These are phyloP conservation scores for Chrysoporthe deuterocubensis DNA, from an alignment of 2,329 filamentous ascomycete species.

Conservation along the genomic window DNA sequence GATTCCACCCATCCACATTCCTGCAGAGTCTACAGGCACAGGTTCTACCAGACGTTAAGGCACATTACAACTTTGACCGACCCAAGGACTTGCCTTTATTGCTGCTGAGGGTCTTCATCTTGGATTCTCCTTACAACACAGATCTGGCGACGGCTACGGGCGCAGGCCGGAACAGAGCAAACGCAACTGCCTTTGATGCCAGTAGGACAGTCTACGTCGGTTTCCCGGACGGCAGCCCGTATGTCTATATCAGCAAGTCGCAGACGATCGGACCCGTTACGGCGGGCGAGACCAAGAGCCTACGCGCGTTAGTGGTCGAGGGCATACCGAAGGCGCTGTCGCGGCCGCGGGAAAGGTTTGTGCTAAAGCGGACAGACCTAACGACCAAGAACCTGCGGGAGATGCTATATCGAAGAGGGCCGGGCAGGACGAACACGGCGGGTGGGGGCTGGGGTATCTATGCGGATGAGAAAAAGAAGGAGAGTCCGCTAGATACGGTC, in stretches of 20 bases:
- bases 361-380: constrained; percentile 69
- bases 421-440: constrained; percentile 71
- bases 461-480: constrained; percentile 61
- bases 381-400: constrained; percentile 73
- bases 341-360: constrained; percentile 71
- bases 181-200: constrained; percentile 57
- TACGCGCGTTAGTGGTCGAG: constrained; percentile 74
- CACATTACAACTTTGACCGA: constrained; percentile 80
- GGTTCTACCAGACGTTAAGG: constrained; percentile 78
- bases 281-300: constrained; percentile 60
- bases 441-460: constrained; percentile 83
- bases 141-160: constrained; percentile 49
- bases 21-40: constrained; percentile 75
- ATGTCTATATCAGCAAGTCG: constrained; percentile 68
- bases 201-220: constrained; percentile 78
- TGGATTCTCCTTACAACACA: constrained; percentile 80
- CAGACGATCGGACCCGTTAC: constrained; percentile 47
- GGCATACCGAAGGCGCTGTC: constrained; percentile 84
- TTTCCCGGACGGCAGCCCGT: constrained; percentile 79
- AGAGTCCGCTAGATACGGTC: constrained; percentile 59
- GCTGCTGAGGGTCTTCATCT: constrained; percentile 76
- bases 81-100: constrained; percentile 70
- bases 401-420: constrained; percentile 70
- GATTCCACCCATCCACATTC: constrained; percentile 82
- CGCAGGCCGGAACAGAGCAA: constrained; percentile 31